These are phyloP conservation scores for Porphyridium purpureum DNA, from an alignment of 23 red algal species.

Conservation along the genomic window DNA sequence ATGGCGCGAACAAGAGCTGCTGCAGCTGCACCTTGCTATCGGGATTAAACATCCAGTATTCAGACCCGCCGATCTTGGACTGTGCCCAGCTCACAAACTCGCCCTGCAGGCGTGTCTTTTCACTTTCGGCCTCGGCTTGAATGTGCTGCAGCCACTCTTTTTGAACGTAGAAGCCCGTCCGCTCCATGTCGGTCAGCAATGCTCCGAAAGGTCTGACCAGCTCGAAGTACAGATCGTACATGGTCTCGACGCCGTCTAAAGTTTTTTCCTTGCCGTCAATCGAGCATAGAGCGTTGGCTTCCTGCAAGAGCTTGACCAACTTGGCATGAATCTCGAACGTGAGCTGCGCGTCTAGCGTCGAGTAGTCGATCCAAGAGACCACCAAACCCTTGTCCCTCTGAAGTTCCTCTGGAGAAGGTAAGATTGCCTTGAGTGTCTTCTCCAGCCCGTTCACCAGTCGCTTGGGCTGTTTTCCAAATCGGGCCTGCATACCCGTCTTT, in stretches of 20 bases:
- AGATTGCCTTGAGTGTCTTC: conserved; percentile 13
- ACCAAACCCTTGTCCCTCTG: conserved; percentile 10
- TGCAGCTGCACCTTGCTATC: conserved; percentile 65
- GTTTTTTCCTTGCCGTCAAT: conserved; percentile 1
- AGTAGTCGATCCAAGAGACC: conserved; percentile 83
- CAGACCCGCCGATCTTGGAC: conserved; percentile 27
- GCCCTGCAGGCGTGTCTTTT: conserved; percentile 11
- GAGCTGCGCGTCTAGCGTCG: conserved; percentile 48
- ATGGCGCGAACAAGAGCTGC: conserved; percentile 68
- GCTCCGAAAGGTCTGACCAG: conserved; percentile 58
- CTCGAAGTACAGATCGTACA: conserved; percentile 42
- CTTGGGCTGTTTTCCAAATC: conserved; percentile 26
- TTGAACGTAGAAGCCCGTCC: conserved; percentile 60
- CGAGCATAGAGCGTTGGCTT: too few relatives aligned
- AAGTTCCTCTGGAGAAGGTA: too few relatives aligned
- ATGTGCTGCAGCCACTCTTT: conserved; percentile 21
- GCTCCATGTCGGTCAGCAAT: conserved; percentile 78
- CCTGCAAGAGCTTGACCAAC: neutral
- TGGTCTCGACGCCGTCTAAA: conserved; percentile 5
- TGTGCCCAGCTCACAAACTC: conserved; percentile 46
- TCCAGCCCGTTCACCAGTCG: conserved; percentile 21
- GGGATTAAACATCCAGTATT: conserved; percentile 52
- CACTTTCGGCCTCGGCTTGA: conserved; percentile 21
- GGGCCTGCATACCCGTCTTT: conserved; percentile 11
- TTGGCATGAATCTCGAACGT: conserved; percentile 14